Evolutionary conservation across 257 asterid species (phyloP).

Genomic region (Przewalskia tangutica): DNA sequence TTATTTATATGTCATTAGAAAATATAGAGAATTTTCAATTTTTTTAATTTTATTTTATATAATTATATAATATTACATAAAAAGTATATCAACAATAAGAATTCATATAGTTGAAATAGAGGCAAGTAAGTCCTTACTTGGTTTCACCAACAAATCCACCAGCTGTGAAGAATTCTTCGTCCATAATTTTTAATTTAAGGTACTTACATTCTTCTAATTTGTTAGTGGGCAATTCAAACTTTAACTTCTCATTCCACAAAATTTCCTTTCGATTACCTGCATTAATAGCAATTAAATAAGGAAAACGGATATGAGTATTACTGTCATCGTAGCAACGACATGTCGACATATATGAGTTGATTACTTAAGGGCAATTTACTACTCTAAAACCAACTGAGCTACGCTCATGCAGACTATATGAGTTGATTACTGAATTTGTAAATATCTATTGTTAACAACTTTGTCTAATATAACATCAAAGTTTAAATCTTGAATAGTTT

Average conservation of each 20-base stretch:
- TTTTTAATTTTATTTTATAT: too few relatives aligned
- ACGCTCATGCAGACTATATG: too few relatives aligned
- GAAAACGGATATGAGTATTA: too few relatives aligned
- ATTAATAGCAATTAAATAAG: background rate
- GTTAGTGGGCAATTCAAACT: constrained; percentile 31
- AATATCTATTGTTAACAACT: background rate
- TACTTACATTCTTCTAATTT: constrained; percentile 33
- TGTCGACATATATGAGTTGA: too few relatives aligned
- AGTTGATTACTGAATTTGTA: background rate
- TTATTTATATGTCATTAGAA: too few relatives aligned
- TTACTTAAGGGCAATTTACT: too few relatives aligned
- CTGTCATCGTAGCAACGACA: too few relatives aligned
- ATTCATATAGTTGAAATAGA: too few relatives aligned
- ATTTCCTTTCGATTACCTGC: constrained; percentile 39
- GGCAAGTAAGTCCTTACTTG: constrained; percentile 13
- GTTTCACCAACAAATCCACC: constrained; percentile 59
- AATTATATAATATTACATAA: too few relatives aligned
- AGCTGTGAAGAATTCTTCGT: constrained; percentile 32
- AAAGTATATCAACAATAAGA: too few relatives aligned
- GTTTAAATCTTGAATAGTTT: background rate
- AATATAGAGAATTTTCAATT: too few relatives aligned
- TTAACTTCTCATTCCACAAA: constrained; percentile 66
- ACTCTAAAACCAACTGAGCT: too few relatives aligned
- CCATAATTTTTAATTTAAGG: constrained; percentile 56
- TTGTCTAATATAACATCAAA: background rate